Percentiles rank a stretch among this genome's conserved stretches.
Conservation (phyloP, 1,139 yeast species). For the Geotrichum aggregatum region DNA sequence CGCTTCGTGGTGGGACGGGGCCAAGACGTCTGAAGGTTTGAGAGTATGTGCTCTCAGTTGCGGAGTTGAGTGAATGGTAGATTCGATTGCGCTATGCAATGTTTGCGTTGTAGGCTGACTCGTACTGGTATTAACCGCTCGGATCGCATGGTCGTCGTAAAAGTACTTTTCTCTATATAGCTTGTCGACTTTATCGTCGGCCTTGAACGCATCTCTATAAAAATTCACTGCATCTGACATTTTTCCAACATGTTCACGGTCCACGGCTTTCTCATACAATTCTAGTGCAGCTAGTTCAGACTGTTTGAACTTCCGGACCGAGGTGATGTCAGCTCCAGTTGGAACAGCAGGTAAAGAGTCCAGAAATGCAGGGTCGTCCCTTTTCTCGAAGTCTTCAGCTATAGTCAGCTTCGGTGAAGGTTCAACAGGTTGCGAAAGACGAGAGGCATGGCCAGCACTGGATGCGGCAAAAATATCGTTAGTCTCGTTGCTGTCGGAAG, state of each 20-base stretch:
- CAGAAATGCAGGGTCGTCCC: conserved; percentile 2
- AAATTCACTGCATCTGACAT: conserved; percentile 74
- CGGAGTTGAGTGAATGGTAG: not conserved
- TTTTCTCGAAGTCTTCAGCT: too few relatives aligned
- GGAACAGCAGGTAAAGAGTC: not conserved
- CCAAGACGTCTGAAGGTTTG: not conserved
- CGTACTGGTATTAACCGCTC: conserved; percentile 2
- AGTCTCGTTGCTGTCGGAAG: not conserved
- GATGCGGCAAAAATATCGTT: not conserved
- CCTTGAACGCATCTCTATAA: conserved; percentile 67
- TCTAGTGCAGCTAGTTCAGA: conserved; percentile 46
- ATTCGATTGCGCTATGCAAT: not conserved
- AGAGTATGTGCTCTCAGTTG: not conserved
- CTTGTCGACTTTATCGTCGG: conserved; percentile 57
- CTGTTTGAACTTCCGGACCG: not conserved
- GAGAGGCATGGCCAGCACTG: not conserved
- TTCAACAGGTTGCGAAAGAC: not conserved
- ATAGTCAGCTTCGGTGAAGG: not conserved
- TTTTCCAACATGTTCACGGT: conserved; percentile 66
- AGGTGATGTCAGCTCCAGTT: not conserved
- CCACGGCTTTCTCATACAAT: conserved; percentile 65
- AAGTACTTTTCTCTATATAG: conserved; percentile 54
- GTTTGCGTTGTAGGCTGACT: not conserved
- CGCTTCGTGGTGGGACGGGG: not conserved
- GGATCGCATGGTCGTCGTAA: conserved; percentile 26